phyloP scores from a whole-genome alignment of 805 yeast species.

The Candida stauntonica region DNA sequence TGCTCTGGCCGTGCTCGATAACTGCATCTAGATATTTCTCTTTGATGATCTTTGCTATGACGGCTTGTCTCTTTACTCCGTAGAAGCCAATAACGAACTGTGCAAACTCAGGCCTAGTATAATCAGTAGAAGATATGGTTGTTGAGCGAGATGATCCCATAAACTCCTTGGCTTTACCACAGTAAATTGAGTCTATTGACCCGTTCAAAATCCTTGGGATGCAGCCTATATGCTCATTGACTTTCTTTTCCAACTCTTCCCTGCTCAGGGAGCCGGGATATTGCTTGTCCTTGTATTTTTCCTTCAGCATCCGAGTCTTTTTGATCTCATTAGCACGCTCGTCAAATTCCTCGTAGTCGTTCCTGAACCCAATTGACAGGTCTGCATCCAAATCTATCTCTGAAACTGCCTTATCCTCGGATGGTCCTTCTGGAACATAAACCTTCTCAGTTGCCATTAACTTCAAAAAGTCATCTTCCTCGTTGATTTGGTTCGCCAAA shows the following conservation, averaged over 20 bases:
- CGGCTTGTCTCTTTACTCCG: slow-evolving; percentile 54
- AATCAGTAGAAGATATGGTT: slow-evolving; percentile 37
- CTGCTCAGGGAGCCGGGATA: slow-evolving; percentile 28
- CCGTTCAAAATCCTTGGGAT: slow-evolving; percentile 43
- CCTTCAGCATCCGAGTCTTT: slow-evolving; percentile 10
- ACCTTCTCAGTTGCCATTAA: slow-evolving; percentile 10
- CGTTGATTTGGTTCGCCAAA: background rate
- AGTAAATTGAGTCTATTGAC: slow-evolving; percentile 42
- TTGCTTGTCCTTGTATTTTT: slow-evolving; percentile 22
- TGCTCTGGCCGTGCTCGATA: slow-evolving; percentile 23
- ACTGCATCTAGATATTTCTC: slow-evolving; percentile 31
- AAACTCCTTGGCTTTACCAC: slow-evolving; percentile 43
- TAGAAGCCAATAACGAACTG: slow-evolving; percentile 53
- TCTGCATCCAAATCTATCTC: slow-evolving; percentile 15
- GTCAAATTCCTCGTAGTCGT: slow-evolving; percentile 18
- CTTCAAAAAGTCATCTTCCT: slow-evolving; percentile 10
- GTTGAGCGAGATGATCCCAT: slow-evolving; percentile 36
- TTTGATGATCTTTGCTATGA: slow-evolving; percentile 42
- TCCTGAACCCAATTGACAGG: slow-evolving; percentile 9
- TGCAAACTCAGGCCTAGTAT: slow-evolving; percentile 42
- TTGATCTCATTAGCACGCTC: slow-evolving; percentile 15
- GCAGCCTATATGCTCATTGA: slow-evolving; percentile 29
- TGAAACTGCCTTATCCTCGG: background rate
- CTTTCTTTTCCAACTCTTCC: slow-evolving; percentile 28
- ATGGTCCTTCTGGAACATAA: slow-evolving; percentile 10